Percentiles rank a stretch among this genome's conserved stretches.
Evolutionary conservation across 1,284 basidiomycete species (phyloP).

Genomic region (Cryptococcus sp.): DNA sequence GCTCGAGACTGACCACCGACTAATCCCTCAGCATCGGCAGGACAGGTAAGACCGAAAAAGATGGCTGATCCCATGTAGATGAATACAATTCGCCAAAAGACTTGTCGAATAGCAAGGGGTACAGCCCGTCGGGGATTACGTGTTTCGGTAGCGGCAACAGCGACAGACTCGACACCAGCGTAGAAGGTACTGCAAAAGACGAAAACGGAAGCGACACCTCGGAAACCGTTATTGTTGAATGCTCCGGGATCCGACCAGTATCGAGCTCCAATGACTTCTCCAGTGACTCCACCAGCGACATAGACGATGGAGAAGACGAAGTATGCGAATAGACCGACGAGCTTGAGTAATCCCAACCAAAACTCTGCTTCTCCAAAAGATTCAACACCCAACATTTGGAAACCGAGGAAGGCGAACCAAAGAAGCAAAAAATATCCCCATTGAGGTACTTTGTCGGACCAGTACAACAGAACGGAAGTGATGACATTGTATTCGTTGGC

Average conservation of each 20-base stretch:
- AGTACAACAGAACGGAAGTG: conserved; percentile 13
- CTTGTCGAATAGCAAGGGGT: conserved; percentile 13
- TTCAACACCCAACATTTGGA: conserved; percentile 29
- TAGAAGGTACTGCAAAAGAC: conserved; percentile 11
- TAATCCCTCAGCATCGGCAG: conserved; percentile 2
- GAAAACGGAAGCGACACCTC: conserved; percentile 5
- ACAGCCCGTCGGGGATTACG: conserved; percentile 9
- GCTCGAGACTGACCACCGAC: conserved; percentile 1
- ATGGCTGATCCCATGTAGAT: conserved; percentile 13
- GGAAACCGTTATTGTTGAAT: conserved; percentile 2
- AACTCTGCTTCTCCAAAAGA: conserved; percentile 24
- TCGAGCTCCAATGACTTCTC: conserved; percentile 11
- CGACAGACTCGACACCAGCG: conserved; percentile 34
- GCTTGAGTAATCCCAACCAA: conserved; percentile 19
- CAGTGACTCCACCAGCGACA: conserved; percentile 59
- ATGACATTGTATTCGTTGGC: conserved; percentile 31
- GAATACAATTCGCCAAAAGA: conserved; percentile 14
- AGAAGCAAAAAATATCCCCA: conserved; percentile 23
- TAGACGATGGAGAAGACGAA: conserved; percentile 62
- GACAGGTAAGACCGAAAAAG: conserved; percentile 4
- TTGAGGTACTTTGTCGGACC: conserved; percentile 16
- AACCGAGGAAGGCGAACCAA: conserved; percentile 25
- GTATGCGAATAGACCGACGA: conserved; percentile 24
- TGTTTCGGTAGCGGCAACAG: conserved; percentile 13
- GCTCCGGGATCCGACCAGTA: conserved; percentile 5